Percentiles rank a stretch among this genome's conserved stretches.
Conservation (phyloP, 768 basidiomycete species). For the Boletus vermiculosoides region DNA sequence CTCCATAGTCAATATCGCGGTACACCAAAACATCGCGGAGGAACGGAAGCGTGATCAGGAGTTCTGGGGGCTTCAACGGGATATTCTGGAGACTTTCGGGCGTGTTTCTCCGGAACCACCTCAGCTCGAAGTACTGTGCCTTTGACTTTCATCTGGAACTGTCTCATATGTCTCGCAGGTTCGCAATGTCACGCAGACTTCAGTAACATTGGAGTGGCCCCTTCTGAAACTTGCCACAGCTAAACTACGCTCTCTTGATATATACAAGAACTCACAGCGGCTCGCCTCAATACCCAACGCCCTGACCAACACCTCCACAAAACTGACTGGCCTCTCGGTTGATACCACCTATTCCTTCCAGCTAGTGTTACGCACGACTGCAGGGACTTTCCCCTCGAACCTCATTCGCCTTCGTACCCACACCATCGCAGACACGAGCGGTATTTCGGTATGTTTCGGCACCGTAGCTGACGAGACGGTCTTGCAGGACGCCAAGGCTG, state of each 20-base stretch:
- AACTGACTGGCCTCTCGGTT: slow-evolving; percentile 78
- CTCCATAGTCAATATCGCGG: slow-evolving; percentile 96
- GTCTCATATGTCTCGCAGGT: slow-evolving; percentile 46
- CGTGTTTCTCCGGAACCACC: slow-evolving; percentile 65
- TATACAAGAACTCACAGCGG: slow-evolving; percentile 89
- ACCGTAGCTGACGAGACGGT: slow-evolving; percentile 76
- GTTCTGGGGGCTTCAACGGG: slow-evolving; percentile 82
- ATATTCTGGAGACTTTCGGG: slow-evolving; percentile 78
- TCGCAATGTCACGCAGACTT: slow-evolving; percentile 94
- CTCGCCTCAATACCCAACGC: slow-evolving; percentile 85
- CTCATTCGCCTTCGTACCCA: slow-evolving; percentile 83
- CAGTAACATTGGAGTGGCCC: slow-evolving; percentile 96
- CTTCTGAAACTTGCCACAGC: slow-evolving; percentile 79
- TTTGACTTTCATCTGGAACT: background rate
- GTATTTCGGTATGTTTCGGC: slow-evolving; percentile 93
- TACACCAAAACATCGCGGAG: slow-evolving; percentile 81
- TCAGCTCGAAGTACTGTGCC: slow-evolving; percentile 58
- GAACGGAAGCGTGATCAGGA: slow-evolving; percentile 79
- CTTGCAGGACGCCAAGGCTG: slow-evolving; percentile 78
- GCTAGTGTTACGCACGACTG: slow-evolving; percentile 87
- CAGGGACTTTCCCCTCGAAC: slow-evolving; percentile 88
- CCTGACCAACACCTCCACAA: slow-evolving; percentile 80
- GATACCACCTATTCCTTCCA: slow-evolving; percentile 92
- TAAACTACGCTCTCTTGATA: slow-evolving; percentile 84
- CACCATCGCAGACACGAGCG: slow-evolving; percentile 92